A percentile compares a stretch with the other conserved stretches of the same genome.
phyloP scores from a whole-genome alignment of 371 early-diverging fungal genomes.

The Dinochytrium kinnereticum region DNA sequence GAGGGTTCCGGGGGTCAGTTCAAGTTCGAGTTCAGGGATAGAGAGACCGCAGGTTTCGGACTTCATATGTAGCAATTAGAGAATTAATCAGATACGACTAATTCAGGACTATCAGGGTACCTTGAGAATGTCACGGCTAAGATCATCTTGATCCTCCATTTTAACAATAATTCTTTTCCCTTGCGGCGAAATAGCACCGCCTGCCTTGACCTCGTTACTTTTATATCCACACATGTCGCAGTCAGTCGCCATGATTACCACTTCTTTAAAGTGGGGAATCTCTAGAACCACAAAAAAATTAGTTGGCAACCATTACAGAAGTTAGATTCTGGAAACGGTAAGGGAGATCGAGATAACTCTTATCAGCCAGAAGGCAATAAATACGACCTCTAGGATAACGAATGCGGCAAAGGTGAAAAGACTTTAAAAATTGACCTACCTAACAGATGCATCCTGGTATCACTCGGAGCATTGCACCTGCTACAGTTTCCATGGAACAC shows the following conservation, averaged over 20 bases:
- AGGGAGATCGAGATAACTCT: too few relatives aligned
- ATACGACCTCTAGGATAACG: not conserved
- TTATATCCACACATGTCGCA: constrained; percentile 94
- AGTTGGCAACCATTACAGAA: not conserved
- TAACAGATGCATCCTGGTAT: constrained; percentile 91
- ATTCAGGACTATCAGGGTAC: too few relatives aligned
- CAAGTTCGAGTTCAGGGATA: constrained; percentile 89
- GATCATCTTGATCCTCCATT: constrained; percentile 82
- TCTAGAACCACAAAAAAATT: constrained; percentile 40
- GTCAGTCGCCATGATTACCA: constrained; percentile 93
- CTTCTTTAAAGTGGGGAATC: constrained; percentile 95
- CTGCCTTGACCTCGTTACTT: constrained; percentile 95
- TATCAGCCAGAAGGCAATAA: too few relatives aligned
- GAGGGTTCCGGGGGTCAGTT: constrained; percentile 82
- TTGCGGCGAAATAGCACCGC: constrained; percentile 80
- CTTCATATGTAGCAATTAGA: constrained; percentile 45
- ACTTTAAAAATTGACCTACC: constrained; percentile 29
- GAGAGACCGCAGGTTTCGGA: constrained; percentile 90
- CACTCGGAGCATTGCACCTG: constrained; percentile 77
- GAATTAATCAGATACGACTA: not conserved
- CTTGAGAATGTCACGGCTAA: constrained; percentile 93
- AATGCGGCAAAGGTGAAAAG: too few relatives aligned
- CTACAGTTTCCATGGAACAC: constrained; percentile 90
- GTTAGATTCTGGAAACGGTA: too few relatives aligned
- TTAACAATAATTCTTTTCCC: constrained; percentile 83